Conservation (phyloP, 1,139 yeast genomes). For the Chernovozyma sophiae-reginae region DNA sequence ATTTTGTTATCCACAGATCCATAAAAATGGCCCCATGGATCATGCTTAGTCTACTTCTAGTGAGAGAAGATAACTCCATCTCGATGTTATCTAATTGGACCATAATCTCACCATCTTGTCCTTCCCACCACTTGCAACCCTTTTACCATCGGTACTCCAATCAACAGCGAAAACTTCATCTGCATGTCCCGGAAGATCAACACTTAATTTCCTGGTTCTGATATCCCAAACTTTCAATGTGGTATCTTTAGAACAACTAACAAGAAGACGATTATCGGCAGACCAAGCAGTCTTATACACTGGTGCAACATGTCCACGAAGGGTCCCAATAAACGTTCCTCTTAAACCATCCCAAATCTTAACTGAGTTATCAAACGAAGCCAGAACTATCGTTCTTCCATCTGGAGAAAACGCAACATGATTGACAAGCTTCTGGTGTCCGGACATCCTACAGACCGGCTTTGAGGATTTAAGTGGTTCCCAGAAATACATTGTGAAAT, state of each 20-base stretch:
- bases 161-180: slow-evolving; percentile 98
- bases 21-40: no score
- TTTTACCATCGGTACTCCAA: slow-evolving; percentile 94
- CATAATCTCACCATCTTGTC: slow-evolving; percentile 91
- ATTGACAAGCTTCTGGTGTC: slow-evolving; percentile 94
- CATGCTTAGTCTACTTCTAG: no score
- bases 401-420: slow-evolving; percentile 97
- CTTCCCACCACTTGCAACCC: slow-evolving; percentile 95
- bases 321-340: slow-evolving; percentile 84
- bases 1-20: no score
- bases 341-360: slow-evolving; percentile 95
- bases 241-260: slow-evolving; percentile 93
- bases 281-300: slow-evolving; percentile 99
- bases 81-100: slow-evolving; percentile 64
- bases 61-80: no score
- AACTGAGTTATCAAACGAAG: slow-evolving; percentile 92
- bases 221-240: slow-evolving; percentile 98
- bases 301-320: slow-evolving; percentile 96
- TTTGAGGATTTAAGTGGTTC: slow-evolving; percentile 77
- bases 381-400: slow-evolving; percentile 85
- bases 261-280: slow-evolving; percentile 85
- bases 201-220: slow-evolving; percentile 73
- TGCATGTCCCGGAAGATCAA: slow-evolving; percentile 91
- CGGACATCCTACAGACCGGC: slow-evolving; percentile 91
- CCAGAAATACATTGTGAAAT: slow-evolving; percentile 97